Evolutionary conservation across 371 early-diverging fungal species (phyloP).

Genomic region (Mortierella polycephala): DNA sequence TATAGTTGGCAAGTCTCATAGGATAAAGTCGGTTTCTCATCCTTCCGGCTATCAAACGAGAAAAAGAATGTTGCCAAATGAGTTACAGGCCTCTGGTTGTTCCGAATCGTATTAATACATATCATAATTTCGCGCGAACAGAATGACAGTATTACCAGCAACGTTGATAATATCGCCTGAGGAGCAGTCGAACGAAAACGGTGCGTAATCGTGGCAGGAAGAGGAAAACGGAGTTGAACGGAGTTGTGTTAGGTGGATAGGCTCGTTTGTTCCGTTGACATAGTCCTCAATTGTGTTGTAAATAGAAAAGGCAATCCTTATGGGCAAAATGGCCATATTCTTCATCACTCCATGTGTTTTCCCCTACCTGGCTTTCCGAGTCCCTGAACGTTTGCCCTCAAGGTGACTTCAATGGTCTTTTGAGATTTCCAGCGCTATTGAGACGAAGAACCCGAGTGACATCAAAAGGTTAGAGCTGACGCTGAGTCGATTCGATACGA

Average conservation of each 20-base stretch:
- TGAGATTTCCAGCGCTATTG: constrained; percentile 50
- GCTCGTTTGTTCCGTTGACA: too few relatives aligned
- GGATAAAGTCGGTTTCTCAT: constrained; percentile 54
- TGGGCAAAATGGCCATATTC: not conserved
- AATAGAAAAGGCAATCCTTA: too few relatives aligned
- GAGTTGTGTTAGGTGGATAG: too few relatives aligned
- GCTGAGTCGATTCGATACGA: not conserved
- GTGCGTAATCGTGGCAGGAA: too few relatives aligned
- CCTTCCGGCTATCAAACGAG: constrained; percentile 30
- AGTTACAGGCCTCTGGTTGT: not conserved
- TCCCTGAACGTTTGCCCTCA: constrained; percentile 44
- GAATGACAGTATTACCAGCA: constrained; percentile 25
- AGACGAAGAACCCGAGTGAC: too few relatives aligned
- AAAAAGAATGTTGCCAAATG: not conserved
- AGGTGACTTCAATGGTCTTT: constrained; percentile 49
- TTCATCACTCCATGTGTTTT: not conserved
- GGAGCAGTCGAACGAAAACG: not conserved
- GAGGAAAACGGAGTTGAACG: too few relatives aligned
- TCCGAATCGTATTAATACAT: not conserved
- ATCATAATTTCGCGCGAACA: too few relatives aligned
- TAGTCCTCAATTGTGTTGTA: too few relatives aligned
- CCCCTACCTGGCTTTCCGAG: constrained; percentile 54
- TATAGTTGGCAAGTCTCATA: constrained; percentile 44
- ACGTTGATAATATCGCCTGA: constrained; percentile 52
- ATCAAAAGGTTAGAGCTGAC: too few relatives aligned